A percentile compares a stretch with the other conserved stretches of the same genome.
phyloP scores from a whole-genome alignment of 2,329 filamentous ascomycete genomes.

The Colletotrichum melonis region DNA sequence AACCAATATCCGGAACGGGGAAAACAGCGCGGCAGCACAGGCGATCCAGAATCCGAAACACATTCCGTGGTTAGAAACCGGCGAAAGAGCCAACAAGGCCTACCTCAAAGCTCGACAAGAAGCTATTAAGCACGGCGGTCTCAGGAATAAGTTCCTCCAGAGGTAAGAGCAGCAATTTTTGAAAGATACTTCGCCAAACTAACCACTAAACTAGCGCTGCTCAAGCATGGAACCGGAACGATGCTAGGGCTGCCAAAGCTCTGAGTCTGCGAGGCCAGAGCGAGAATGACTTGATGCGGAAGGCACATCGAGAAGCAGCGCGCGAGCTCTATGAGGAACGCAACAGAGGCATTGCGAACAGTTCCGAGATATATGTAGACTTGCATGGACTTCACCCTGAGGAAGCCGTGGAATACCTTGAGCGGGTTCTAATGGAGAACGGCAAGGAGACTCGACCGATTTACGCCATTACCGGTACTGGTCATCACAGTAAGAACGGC shows the following conservation, averaged over 20 bases:
- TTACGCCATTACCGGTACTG: constrained; percentile 96
- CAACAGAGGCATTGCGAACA: constrained; percentile 73
- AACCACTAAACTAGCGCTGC: constrained; percentile 73
- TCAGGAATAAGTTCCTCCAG: constrained; percentile 96
- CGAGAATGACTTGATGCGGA: constrained; percentile 97
- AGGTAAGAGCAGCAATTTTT: constrained; percentile 68
- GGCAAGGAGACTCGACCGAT: constrained; percentile 78
- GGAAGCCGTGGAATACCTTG: constrained; percentile 94
- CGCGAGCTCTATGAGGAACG: constrained; percentile 92
- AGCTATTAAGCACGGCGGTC: constrained; percentile 95
- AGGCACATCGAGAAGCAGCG: constrained; percentile 94
- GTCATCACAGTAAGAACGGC: constrained; percentile 97
- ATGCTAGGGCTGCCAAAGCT: constrained; percentile 94
- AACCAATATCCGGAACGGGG: constrained; percentile 72
- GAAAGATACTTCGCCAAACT: not conserved
- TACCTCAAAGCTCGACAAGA: constrained; percentile 96
- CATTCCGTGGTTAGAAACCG: constrained; percentile 96
- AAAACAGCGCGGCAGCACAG: constrained; percentile 84
- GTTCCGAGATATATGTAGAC: constrained; percentile 89
- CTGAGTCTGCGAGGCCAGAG: constrained; percentile 93
- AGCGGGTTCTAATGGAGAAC: constrained; percentile 88
- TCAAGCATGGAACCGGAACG: constrained; percentile 98
- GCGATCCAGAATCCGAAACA: constrained; percentile 90
- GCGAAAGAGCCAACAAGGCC: constrained; percentile 88
- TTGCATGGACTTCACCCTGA: constrained; percentile 98